Conservation (phyloP, 495 filamentous ascomycete genomes). For the Haplographium delicatum region DNA sequence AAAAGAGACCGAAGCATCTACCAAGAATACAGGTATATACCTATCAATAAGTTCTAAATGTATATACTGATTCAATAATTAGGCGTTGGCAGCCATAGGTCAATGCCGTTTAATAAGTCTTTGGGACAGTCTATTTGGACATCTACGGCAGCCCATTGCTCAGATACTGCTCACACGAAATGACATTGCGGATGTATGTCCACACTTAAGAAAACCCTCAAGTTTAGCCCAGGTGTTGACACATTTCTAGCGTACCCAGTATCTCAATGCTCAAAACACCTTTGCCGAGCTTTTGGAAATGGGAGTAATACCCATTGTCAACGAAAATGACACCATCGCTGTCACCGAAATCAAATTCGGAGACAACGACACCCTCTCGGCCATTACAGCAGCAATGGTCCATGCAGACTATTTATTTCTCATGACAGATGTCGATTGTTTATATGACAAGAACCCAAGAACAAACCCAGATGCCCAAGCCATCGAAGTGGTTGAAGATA, state of each 20-base stretch:
- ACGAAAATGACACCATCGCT: conserved; percentile 95
- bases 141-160: conserved; percentile 82
- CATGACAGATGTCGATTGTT: conserved; percentile 97
- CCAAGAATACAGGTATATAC: conserved; percentile 67
- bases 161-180: conserved; percentile 95
- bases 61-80: background rate
- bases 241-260: conserved; percentile 71
- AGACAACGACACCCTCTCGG: conserved; percentile 95
- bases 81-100: conserved; percentile 93
- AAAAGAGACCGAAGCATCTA: conserved; percentile 82
- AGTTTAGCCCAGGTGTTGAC: background rate
- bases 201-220: background rate
- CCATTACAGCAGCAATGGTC: conserved; percentile 95
- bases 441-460: conserved; percentile 93
- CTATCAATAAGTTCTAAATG: background rate
- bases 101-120: conserved; percentile 94
- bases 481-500: conserved; percentile 91
- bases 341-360: conserved; percentile 99
- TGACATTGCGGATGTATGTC: conserved; percentile 86
- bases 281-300: conserved; percentile 84
- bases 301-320: conserved; percentile 97
- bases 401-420: conserved; percentile 95
- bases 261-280: conserved; percentile 93
- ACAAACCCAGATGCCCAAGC: conserved; percentile 77
- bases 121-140: conserved; percentile 87